Percentiles rank a stretch among this genome's conserved stretches.
Evolutionary conservation across 78 protist genomes (phyloP).

Genomic region (Dictyostelium firmibasis): DNA sequence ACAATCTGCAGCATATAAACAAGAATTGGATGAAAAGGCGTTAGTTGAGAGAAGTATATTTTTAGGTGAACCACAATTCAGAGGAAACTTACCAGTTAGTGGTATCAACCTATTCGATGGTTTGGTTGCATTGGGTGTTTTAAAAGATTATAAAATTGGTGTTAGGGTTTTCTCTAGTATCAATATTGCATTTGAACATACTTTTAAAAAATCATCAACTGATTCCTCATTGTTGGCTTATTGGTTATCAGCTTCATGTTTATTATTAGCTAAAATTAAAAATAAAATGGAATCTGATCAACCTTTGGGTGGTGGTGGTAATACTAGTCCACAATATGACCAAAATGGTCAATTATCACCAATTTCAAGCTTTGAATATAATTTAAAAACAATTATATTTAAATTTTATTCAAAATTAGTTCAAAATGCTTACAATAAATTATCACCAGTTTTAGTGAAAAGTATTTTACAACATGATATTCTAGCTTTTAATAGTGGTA

Average conservation of each 20-base stretch:
- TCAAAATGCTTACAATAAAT: constrained; percentile 33
- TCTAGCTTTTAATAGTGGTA: constrained; percentile 65
- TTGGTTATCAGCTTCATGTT: constrained; percentile 51
- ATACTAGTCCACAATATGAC: not conserved
- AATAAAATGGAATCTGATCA: not conserved
- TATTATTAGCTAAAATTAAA: constrained; percentile 50
- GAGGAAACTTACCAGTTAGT: constrained; percentile 55
- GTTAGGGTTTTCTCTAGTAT: constrained; percentile 33
- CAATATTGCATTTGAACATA: constrained; percentile 23
- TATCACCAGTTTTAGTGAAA: constrained; percentile 38
- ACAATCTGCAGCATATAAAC: constrained; percentile 33
- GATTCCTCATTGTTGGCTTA: constrained; percentile 29
- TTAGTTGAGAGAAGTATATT: constrained; percentile 43
- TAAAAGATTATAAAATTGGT: constrained; percentile 51
- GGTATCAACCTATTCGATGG: constrained; percentile 54
- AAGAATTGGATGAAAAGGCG: constrained; percentile 55
- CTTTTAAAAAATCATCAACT: constrained; percentile 18
- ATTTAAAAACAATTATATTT: constrained; percentile 45
- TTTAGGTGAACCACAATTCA: constrained; percentile 58
- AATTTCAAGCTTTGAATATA: constrained; percentile 51
- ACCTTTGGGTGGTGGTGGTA: not conserved
- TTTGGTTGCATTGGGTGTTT: constrained; percentile 19
- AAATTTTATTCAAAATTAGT: constrained; percentile 51
- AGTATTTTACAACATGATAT: constrained; percentile 60
- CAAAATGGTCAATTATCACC: constrained; percentile 35